Percentiles rank a stretch among this genome's conserved stretches.
Evolutionary conservation across 2,329 filamentous ascomycete species (phyloP).

Genomic region (Colletotrichum sp.): DNA sequence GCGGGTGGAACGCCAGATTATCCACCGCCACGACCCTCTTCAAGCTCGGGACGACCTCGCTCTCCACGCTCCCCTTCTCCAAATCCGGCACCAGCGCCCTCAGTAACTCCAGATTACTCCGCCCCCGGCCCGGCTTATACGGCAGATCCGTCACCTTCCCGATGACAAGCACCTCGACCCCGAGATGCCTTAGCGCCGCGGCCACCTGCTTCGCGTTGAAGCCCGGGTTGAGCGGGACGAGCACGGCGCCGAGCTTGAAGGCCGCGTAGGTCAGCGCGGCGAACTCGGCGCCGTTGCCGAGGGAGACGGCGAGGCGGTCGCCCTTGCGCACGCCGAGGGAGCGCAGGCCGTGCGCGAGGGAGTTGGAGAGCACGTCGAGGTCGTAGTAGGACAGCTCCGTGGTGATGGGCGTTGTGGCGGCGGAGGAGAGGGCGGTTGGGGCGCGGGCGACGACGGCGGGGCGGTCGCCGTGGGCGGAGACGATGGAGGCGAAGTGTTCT

Average conservation of each 20-base stretch:
- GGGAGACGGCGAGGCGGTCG: constrained; percentile 82
- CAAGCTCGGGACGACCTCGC: constrained; percentile 69
- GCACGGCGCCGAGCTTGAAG: constrained; percentile 91
- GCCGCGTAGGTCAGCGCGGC: constrained; percentile 86
- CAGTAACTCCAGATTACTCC: constrained; percentile 58
- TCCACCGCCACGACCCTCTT: constrained; percentile 77
- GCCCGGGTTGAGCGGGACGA: constrained; percentile 91
- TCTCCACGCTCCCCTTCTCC: constrained; percentile 34
- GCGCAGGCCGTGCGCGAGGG: constrained; percentile 72
- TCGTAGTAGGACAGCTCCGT: constrained; percentile 74
- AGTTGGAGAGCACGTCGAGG: constrained; percentile 79
- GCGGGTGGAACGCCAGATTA: constrained; percentile 64
- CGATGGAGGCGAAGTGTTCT: constrained; percentile 72
- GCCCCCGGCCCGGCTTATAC: constrained; percentile 60
- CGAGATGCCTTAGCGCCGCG: constrained; percentile 79
- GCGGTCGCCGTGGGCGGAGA: constrained; percentile 68
- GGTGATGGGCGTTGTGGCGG: constrained; percentile 51
- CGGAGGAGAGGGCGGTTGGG: constrained; percentile 34
- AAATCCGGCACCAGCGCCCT: constrained; percentile 49
- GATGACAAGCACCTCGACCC: constrained; percentile 76
- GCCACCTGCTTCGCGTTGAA: constrained; percentile 84
- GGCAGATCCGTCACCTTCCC: constrained; percentile 88
- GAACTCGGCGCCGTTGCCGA: constrained; percentile 87
- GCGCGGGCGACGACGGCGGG: constrained; percentile 61
- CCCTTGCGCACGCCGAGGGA: constrained; percentile 79